These are phyloP conservation scores for Rhizopus microsporus DNA, from an alignment of 371 early-diverging fungal species.

Conservation along the genomic window DNA sequence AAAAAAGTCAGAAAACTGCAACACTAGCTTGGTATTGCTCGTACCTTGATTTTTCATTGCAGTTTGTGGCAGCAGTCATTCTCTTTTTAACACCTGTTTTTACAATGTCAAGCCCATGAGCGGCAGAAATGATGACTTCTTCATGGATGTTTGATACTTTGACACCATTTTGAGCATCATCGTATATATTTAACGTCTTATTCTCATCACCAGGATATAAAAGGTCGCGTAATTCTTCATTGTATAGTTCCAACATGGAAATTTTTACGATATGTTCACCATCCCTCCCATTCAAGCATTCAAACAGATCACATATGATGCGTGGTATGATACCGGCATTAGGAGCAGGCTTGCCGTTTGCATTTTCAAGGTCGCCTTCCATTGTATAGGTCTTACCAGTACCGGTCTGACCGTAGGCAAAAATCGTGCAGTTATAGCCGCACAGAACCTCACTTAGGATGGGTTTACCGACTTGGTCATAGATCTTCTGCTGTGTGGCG, in stretches of 20 bases:
- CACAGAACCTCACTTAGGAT: constrained; percentile 75
- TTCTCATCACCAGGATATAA: constrained; percentile 55
- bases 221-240: constrained; percentile 96
- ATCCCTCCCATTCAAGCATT: constrained; percentile 55
- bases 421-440: constrained; percentile 94
- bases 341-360: constrained; percentile 19
- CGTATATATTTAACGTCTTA: constrained; percentile 59
- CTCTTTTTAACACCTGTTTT: constrained; percentile 77
- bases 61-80: constrained; percentile 85
- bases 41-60: constrained; percentile 88
- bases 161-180: constrained; percentile 67
- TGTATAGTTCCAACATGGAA: constrained; percentile 97
- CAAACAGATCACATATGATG: constrained; percentile 82
- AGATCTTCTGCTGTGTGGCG: constrained; percentile 82
- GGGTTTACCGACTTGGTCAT: constrained; percentile 79
- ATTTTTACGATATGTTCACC: constrained; percentile 79
- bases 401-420: constrained; percentile 96
- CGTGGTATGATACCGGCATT: constrained; percentile 92
- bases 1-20: neutral
- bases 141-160: constrained; percentile 86
- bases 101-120: constrained; percentile 76
- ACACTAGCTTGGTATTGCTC: neutral
- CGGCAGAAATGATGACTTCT: constrained; percentile 64
- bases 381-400: constrained; percentile 92
- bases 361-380: constrained; percentile 76